Evolutionary conservation across 2,329 filamentous ascomycete species (phyloP), one percentile per base, ranked within the genome.

Genomic region (Fusarium nematophilum): DNA sequence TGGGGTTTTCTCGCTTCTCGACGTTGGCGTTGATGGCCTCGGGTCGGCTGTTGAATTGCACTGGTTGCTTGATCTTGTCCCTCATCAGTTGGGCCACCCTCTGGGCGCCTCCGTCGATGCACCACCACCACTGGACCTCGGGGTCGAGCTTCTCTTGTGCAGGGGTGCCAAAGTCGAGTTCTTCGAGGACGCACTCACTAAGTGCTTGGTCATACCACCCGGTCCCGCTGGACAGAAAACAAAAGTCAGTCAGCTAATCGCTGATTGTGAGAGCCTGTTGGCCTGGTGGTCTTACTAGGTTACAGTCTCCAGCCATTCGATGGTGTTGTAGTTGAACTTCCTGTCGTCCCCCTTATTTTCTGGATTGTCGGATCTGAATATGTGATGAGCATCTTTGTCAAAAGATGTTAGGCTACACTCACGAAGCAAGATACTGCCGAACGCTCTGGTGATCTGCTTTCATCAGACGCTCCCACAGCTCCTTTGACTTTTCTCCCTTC

Each of bases 121-220:
- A 67, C 31, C 44, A 66, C 66, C 64, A 68, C 10, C 44, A 59
- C 7, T 65, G 45, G 23, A 17, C 7, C 7, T 52, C 21, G 0
- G 9, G 3, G 0, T 57, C 5, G 4, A 43, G 29, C 0, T 17
- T 2, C 1, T 25, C 5, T 9, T 6, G 3, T 3, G 44, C 3
- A 0, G 43, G 33, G 0, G 49, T 57, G 1, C 26, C 18, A 7
- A 69, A 69, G 36, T 69, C 66, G 2, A 69, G 54, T 3, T 61
- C 47, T 14, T 69, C 64, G 1, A 69, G 53, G 0, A 69, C 51
- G 1, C 52, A 58, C 13, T 69, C 59, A 0, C 40, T 66, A 3
- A 64, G 43, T 0, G 66, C 50, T 7, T 69, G 62, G 4, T 69
- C 59, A 13, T 68, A 68, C 66, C 64, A 67, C 0, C 59, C 53